phyloP scores from a whole-genome alignment of 495 filamentous ascomycete species.

The Sphaerosporella brunnea region DNA sequence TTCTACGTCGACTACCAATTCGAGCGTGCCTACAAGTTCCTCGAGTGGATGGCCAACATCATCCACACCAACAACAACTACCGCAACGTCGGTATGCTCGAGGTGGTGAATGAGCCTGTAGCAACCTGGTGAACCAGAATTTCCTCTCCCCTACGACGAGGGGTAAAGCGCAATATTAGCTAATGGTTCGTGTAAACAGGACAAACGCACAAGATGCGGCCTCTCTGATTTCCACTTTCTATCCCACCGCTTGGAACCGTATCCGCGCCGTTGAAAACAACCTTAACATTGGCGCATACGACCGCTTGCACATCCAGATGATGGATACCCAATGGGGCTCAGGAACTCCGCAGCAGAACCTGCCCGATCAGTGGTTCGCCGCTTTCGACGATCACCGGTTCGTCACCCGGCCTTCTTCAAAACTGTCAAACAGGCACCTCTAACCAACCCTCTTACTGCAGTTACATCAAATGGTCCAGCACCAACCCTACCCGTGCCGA shows the following conservation, averaged over 20 bases:
- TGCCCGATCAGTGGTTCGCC: slow-evolving; percentile 29
- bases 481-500: background rate
- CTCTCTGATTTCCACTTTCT: slow-evolving; percentile 30
- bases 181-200: too few relatives aligned
- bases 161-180: too few relatives aligned
- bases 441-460: background rate
- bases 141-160: too few relatives aligned
- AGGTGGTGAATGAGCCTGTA: slow-evolving; percentile 43
- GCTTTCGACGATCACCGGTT: slow-evolving; percentile 37
- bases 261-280: slow-evolving; percentile 33
- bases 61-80: slow-evolving; percentile 35
- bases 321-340: slow-evolving; percentile 39
- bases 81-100: slow-evolving; percentile 41
- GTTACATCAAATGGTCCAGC: slow-evolving; percentile 4
- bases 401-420: background rate
- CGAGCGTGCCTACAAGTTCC: slow-evolving; percentile 39
- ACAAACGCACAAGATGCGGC: too few relatives aligned
- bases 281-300: slow-evolving; percentile 26
- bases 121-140: slow-evolving; percentile 3
- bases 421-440: background rate
- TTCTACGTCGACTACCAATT: slow-evolving; percentile 42
- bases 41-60: slow-evolving; percentile 40
- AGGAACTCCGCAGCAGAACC: slow-evolving; percentile 32
- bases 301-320: slow-evolving; percentile 38
- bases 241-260: slow-evolving; percentile 33